Percentiles rank a stretch among this genome's conserved stretches.
phyloP scores from a whole-genome alignment of 148 eudicot genomes.

The Heliosperma pusillum region DNA sequence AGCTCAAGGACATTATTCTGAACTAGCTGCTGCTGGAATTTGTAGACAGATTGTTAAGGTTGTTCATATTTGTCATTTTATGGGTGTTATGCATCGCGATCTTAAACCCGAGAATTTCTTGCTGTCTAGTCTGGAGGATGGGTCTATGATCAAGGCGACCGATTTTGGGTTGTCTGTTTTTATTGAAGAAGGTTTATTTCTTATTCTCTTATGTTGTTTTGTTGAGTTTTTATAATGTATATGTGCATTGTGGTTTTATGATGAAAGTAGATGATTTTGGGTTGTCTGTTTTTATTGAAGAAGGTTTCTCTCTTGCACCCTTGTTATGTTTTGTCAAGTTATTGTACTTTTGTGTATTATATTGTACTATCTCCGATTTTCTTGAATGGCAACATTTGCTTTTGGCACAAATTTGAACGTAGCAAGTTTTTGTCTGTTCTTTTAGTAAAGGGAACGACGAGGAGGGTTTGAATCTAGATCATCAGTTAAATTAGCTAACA shows the following conservation, averaged over 20 bases:
- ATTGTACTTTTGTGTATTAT: not conserved
- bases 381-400: not conserved
- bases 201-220: conserved; percentile 12
- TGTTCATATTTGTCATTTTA: conserved; percentile 79
- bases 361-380: not conserved
- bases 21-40: conserved; percentile 59
- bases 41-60: conserved; percentile 77
- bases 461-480: not conserved
- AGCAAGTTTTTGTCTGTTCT: not conserved
- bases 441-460: not conserved
- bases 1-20: conserved; percentile 77
- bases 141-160: conserved; percentile 70
- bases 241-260: conserved; percentile 33
- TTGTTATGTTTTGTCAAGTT: not conserved
- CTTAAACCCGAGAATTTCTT: conserved; percentile 95
- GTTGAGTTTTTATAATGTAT: not conserved
- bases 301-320: conserved; percentile 43
- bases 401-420: not conserved
- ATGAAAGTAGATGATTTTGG: conserved; percentile 90
- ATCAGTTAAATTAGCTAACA: too few species aligned
- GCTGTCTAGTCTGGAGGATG: conserved; percentile 56
- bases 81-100: conserved; percentile 98
- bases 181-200: conserved; percentile 71
- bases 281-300: conserved; percentile 75
- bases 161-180: conserved; percentile 90